Evolutionary conservation across 106 monocot species (phyloP), one percentile per base, ranked within the genome.

Genomic region (Apostasia shenzhenica): DNA sequence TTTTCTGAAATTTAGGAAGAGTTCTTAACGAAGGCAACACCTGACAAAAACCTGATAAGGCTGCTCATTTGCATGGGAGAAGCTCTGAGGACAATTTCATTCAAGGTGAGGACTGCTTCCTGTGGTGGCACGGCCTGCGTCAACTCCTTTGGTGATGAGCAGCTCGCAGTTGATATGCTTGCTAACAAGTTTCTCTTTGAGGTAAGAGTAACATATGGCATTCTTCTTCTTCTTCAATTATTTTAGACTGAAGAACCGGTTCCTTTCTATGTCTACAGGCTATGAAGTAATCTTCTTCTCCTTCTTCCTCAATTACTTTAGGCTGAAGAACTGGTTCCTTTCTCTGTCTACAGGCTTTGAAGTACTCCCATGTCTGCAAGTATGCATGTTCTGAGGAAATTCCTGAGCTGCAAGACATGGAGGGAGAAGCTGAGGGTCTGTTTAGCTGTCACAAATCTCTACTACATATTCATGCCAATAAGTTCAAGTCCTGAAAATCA

Each of bases 341-440:
- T 50, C n/a, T 45, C 13, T 46, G 67, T 56, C 45, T 76, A 3
- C 77, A 94, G 93, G 86, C 95, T 49, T 71, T 95, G 86, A 69
- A 73, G 41, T 92, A 86, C 79, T 95, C 95, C 40, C 95, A 95
- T 63, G 80, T 95, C 46, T 95, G 95, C 86, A 91, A 95, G 79
- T 95, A 95, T 71, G 95, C 95, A 11, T 95, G 95, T 75, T 95
- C 95, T 4, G 95, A 95, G 81, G 95, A 95, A 77, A 81, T 89
- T 39, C 95, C 95, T 52, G 95, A 95, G 81, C 79, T 95, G 10
- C 95, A 95, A 77, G 95, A 95, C 82, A 95, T 95, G 95, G 92
- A 77, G 10, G 95, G 95, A 43, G 89, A 91, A 45, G 89, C 74
- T 6, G 86, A 95, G 79, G 95, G 95, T 84, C 72, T 60, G 77